Base-by-base conservation (phyloP, 371 early-diverging fungal species). In the Mucor piriformis region DNA sequence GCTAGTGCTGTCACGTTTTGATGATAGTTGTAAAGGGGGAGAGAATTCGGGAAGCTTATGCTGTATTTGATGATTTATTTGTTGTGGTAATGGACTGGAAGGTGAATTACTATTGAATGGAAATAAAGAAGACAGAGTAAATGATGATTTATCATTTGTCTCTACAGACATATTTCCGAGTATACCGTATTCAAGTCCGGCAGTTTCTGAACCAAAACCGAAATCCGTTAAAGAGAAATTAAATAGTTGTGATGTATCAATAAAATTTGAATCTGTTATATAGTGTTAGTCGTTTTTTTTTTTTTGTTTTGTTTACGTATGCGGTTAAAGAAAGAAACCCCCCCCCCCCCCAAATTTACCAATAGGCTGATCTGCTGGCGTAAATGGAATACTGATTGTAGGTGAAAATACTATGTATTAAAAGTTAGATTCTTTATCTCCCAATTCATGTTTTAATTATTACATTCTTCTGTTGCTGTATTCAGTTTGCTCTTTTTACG, bases 401-500 rank as follows among this genome's bases (percentile, higher is more conserved):
- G 51, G 23, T 33, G 50, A 50, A 33, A 48, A 53, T 16, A 52
- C 47, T 48, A 50, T 51, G 54, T 49, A 34, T 27, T 48, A 24
- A 23, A 35, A 15, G 25, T 46, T 34, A 48, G 59, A 34, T 55
- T 37, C 27, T 53, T 25, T 12, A n/a, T n/a, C n/a, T n/a, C n/a
- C n/a, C n/a, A n/a, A n/a, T n/a, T n/a, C n/a, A n/a, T n/a, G n/a
- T n/a, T n/a, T n/a, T n/a, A n/a, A n/a, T n/a, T n/a, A n/a, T n/a
- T 48, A 64, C 54, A 54, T 35, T 53, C 72, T 47, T 70, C 63
- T 29, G n/a, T n/a, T n/a, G 67, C 15, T 29, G 34, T 27, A 34
- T 29, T 47, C 5, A 29, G 16, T 70, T 94, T 94, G 10, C 89
- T 88, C 69, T 83, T 88, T 68, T 92, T 94, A 43, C 92, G 82